These are phyloP conservation scores for Phytopythium sindhum DNA, from an alignment of 352 stramenopile species.

Conservation along the genomic window DNA sequence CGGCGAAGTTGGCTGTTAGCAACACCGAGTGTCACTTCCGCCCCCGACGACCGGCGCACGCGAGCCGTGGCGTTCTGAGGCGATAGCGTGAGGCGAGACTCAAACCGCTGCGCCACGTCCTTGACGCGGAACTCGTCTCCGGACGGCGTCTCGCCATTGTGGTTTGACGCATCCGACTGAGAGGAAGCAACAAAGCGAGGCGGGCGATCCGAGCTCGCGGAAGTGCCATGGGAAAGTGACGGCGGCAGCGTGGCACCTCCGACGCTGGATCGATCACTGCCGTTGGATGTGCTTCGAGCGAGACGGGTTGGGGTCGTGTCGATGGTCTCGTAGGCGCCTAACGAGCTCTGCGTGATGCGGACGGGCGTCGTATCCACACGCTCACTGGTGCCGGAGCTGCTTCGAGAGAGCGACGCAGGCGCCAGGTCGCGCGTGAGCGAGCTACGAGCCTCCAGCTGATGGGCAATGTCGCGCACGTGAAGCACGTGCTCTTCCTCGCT, in stretches of 20 bases:
- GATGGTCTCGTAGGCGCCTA: background rate
- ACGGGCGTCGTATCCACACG: background rate
- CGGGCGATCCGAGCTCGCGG: slow-evolving; percentile 5
- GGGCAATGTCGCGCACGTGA: slow-evolving; percentile 1
- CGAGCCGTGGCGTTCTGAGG: background rate
- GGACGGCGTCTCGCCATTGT: background rate
- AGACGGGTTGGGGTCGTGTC: background rate
- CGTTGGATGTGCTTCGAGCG: slow-evolving; percentile 2
- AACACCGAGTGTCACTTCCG: background rate
- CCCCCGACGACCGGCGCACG: background rate
- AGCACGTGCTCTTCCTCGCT: slow-evolving; percentile 4
- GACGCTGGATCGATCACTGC: slow-evolving; percentile 1
- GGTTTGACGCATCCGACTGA: slow-evolving; percentile 3
- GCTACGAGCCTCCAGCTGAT: slow-evolving; percentile 5
- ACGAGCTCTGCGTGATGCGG: background rate
- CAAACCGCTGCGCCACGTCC: slow-evolving; percentile 6
- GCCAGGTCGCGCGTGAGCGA: slow-evolving; percentile 2
- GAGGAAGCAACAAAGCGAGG: slow-evolving; percentile 3
- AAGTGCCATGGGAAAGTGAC: background rate
- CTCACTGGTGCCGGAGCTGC: slow-evolving; percentile 2
- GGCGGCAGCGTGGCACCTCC: background rate
- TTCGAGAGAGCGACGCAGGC: slow-evolving; percentile 4
- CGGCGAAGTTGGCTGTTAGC: background rate
- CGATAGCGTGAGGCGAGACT: background rate
- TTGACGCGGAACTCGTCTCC: slow-evolving; percentile 8